Evolutionary conservation across 495 filamentous ascomycete species (phyloP).

Genomic region (Neohortaea acidophila): DNA sequence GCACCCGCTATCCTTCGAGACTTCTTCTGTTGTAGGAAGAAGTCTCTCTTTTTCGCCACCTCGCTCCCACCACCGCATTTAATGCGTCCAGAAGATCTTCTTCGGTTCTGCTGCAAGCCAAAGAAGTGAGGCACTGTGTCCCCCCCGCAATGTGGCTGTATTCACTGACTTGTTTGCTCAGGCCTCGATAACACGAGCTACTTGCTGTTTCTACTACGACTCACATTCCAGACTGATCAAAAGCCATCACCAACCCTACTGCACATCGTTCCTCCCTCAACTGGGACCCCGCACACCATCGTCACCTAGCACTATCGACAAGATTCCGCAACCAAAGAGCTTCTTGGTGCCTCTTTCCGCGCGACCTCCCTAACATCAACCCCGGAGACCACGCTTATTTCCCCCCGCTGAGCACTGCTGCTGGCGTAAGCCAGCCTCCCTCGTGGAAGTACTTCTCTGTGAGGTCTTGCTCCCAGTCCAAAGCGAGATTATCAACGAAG

Average conservation of each 20-base stretch:
- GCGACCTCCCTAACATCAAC: conserved; percentile 82
- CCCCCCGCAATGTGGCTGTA: too few relatives aligned
- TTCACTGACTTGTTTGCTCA: conserved; percentile 26
- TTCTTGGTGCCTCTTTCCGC: conserved; percentile 68
- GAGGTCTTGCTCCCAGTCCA: too few relatives aligned
- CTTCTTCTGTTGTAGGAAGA: conserved; percentile 2
- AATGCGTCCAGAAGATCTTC: conserved; percentile 86
- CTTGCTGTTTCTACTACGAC: conserved; percentile 10
- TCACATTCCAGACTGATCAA: conserved; percentile 17
- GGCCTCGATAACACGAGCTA: conserved; percentile 76
- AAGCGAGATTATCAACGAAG: too few relatives aligned
- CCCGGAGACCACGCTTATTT: conserved; percentile 32
- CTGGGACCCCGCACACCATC: conserved; percentile 49
- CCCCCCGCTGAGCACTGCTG: conserved; percentile 30
- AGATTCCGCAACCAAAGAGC: conserved; percentile 72
- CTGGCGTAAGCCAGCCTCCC: conserved; percentile 32
- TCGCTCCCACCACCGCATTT: conserved; percentile 28
- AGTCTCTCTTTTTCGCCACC: conserved; percentile 1
- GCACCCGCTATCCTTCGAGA: too few relatives aligned
- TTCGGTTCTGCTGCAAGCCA: conserved; percentile 90
- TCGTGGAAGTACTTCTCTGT: too few relatives aligned
- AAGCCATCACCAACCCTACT: conserved; percentile 48
- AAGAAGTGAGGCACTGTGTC: conserved; percentile 76
- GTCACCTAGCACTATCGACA: conserved; percentile 52
- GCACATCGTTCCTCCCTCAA: too few relatives aligned